Base-by-base conservation (phyloP, 371 early-diverging fungal genomes). In the Apophysomyces trapeziformis region DNA sequence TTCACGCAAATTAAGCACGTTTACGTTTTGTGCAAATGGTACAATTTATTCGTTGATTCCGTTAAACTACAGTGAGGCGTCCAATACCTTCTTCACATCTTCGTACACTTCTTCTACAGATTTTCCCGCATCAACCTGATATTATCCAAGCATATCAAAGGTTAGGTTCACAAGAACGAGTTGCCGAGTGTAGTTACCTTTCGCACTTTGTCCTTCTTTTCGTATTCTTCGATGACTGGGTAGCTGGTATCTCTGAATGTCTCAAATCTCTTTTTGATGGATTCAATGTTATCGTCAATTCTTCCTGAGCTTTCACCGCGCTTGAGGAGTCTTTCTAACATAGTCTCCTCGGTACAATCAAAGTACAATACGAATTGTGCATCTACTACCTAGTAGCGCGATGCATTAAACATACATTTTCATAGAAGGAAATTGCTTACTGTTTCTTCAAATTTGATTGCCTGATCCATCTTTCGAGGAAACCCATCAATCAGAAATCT, bases 401-500 rank as follows among this genome's bases (percentile, higher is more conserved):
- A 41, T 16, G 38, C 60, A 18, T 13, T 54, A 32, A 13, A 13
- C n/a, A 18, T 37, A 37, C 54, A 56, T 46, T 39, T 38, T 16
- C 32, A 26, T 2, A 26, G 32, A 26, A 26, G 32, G 3, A 26
- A 26, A 68, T 5, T 21, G 47, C 87, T 74, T 67, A 95, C 95
- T 35, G 82, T 84, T 68, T 94, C 89, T 84, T 98, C 98, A 78
- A 99, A 99, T 65, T 91, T 89, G 67, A 89, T 62, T 7, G 95
- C 97, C 80, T 99, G 99, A 65, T 95, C 97, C 86, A 98, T 84
- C 71, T 92, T 89, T 26, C 98, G 83, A 11, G 99, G 99, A 89
- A 98, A 99, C 0, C 98, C 99, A 67, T 99, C 99, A 61, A 98
- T 89, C 71, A 98, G 75, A 82, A 99, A 98, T 46, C 92, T 80